Percentiles rank a stretch among this genome's conserved stretches.
These are phyloP conservation scores for Fusarium piperis DNA, from an alignment of 2,329 filamentous ascomycete genomes.

Conservation along the genomic window DNA sequence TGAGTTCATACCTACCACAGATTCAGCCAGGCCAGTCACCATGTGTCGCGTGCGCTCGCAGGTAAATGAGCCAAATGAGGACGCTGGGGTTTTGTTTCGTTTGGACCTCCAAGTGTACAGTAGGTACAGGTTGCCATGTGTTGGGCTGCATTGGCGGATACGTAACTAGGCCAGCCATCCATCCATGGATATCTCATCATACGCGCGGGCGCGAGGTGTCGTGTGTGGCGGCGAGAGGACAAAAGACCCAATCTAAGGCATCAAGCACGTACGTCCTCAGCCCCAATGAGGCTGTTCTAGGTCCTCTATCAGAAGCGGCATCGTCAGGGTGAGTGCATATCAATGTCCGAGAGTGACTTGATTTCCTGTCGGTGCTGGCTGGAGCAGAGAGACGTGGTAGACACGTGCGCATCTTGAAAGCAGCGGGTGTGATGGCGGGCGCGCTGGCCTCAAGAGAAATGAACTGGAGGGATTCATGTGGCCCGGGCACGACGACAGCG, in stretches of 20 bases:
- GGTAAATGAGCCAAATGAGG: neutral
- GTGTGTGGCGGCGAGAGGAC: conserved; percentile 20
- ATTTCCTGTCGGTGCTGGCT: neutral
- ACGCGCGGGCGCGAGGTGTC: conserved; percentile 2
- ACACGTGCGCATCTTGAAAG: conserved; percentile 6
- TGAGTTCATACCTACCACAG: conserved; percentile 30
- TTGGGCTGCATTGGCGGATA: conserved; percentile 3
- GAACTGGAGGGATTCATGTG: conserved; percentile 20
- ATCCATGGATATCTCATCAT: conserved; percentile 14
- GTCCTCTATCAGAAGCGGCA: neutral
- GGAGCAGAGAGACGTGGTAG: neutral
- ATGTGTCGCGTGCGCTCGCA: conserved; percentile 17
- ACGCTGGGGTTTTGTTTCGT: neutral
- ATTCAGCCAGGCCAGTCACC: conserved; percentile 1
- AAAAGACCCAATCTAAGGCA: conserved; percentile 10
- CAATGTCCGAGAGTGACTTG: neutral
- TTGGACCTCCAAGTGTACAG: neutral
- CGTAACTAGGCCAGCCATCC: neutral
- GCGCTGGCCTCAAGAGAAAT: conserved; percentile 4
- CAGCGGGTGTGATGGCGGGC: conserved; percentile 16
- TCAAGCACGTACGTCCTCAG: conserved; percentile 6
- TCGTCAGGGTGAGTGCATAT: neutral
- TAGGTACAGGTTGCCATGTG: conserved; percentile 21
- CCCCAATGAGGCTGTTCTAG: conserved; percentile 31
- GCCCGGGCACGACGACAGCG: conserved; percentile 13